Evolutionary conservation across 1,284 basidiomycete species (phyloP), one percentile per base, ranked within the genome.

Genomic region (Phylloboletellus chloephorus): DNA sequence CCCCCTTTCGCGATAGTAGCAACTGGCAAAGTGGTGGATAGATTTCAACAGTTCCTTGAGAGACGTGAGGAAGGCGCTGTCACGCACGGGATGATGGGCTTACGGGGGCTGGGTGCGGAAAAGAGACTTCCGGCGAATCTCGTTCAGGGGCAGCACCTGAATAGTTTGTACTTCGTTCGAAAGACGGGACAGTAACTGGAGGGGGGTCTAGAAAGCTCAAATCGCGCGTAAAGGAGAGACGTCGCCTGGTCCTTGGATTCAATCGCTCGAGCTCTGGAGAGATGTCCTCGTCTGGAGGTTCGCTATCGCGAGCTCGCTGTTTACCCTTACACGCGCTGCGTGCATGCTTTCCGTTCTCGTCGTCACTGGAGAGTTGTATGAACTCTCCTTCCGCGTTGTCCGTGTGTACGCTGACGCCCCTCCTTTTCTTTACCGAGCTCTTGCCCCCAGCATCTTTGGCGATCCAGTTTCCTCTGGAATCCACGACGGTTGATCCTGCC

Each of bases 1-100:
- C 0, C 78, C 82, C 46, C 67, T 67, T 47, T 78, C 74, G 16
- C 67, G 63, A 50, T 85, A 87, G 53, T 79, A 80, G 22, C 67
- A 66, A 43, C 74, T 77, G 10, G 83, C 70, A 46, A 79, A 79
- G 53, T 78, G 67, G 50, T 87, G 84, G 37, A 87, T 73, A 37
- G 68, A 72, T 67, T 86, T 85, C 31, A 87, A 58, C 4, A 86
- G 58, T 49, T 87, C 83, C 83, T 87, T 37, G 32, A 30, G 15
- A 37, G 34, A 23, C 26, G 39, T 52, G 15, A 51, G 43, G 16
- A 46, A 46, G 12, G 31, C 8, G 20, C 37, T 31, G 20, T 42
- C 31, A 39, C 33, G 15, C 10, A 10, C 28, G 34, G 22, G 39
- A 7, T n/a, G 12, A 7, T 21, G 19, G 23, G 53, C 66, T 61